Evolutionary conservation across 768 basidiomycete species (phyloP).

Genomic region (Lentinula raphanica): DNA sequence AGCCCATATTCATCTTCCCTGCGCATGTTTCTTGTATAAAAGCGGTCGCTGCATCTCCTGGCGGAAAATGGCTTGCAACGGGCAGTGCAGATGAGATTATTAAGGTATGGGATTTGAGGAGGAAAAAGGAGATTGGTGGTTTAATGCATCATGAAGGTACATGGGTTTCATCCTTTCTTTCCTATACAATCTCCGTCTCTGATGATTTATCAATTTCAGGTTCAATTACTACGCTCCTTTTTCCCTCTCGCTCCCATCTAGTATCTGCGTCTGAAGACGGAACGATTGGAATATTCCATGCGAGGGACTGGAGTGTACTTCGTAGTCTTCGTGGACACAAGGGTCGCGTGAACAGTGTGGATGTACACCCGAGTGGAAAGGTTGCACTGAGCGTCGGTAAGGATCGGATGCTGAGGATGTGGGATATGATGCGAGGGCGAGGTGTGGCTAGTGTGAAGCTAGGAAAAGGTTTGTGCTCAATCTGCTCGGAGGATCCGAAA

Average conservation of each 20-base stretch:
- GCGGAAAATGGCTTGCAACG: slow-evolving; percentile 94
- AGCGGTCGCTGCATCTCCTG: slow-evolving; percentile 80
- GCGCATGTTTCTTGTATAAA: slow-evolving; percentile 94
- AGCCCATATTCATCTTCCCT: slow-evolving; percentile 93
- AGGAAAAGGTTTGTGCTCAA: slow-evolving; percentile 61
- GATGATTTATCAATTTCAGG: slow-evolving; percentile 39
- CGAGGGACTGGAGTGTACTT: slow-evolving; percentile 90
- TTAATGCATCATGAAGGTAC: slow-evolving; percentile 92
- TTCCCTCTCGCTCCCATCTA: slow-evolving; percentile 85
- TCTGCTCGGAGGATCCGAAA: background rate
- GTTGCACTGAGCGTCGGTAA: slow-evolving; percentile 88
- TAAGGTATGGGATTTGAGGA: slow-evolving; percentile 92
- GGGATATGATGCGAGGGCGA: slow-evolving; percentile 96
- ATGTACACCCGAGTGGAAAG: slow-evolving; percentile 90
- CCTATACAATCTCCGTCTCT: background rate
- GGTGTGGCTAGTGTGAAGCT: slow-evolving; percentile 86
- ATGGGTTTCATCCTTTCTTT: slow-evolving; percentile 12
- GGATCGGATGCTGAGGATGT: slow-evolving; percentile 89
- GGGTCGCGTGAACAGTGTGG: slow-evolving; percentile 83
- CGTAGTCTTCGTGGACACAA: slow-evolving; percentile 90
- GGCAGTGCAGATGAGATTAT: slow-evolving; percentile 95
- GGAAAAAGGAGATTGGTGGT: slow-evolving; percentile 91
- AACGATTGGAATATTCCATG: slow-evolving; percentile 82
- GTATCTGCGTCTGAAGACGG: slow-evolving; percentile 92
- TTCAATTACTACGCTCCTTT: slow-evolving; percentile 83